Percentiles rank a stretch among this genome's conserved stretches.
Evolutionary conservation across 768 basidiomycete genomes (phyloP).

Genomic region (Hericium rajendrae): DNA sequence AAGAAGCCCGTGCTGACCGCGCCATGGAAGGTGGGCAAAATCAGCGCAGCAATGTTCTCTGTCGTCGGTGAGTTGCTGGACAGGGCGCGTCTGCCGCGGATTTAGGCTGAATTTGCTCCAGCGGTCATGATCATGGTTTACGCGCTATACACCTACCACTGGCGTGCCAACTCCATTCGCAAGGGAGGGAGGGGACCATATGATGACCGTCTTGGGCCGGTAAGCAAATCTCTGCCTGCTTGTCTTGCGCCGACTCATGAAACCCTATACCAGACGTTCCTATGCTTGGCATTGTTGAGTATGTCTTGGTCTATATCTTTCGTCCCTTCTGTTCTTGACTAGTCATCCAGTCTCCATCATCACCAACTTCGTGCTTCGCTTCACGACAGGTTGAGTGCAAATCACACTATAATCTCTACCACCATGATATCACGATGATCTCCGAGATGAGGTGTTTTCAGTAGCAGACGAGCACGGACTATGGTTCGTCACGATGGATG

Average conservation of each 20-base stretch:
- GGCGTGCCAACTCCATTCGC: constrained; percentile 90
- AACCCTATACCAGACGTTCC: constrained; percentile 47
- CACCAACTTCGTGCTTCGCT: constrained; percentile 79
- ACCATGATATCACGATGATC: no score
- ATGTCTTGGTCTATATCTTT: constrained; percentile 15
- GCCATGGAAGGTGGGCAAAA: constrained; percentile 69
- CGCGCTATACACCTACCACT: constrained; percentile 91
- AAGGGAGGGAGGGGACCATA: constrained; percentile 89
- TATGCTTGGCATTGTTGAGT: constrained; percentile 79
- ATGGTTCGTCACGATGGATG: no score
- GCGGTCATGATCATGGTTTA: constrained; percentile 98
- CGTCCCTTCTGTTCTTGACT: neutral
- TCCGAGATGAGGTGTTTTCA: no score
- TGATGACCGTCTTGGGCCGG: constrained; percentile 91
- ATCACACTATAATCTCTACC: no score
- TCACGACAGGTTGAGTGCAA: constrained; percentile 28
- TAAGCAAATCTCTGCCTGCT: constrained; percentile 35
- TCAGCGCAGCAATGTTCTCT: constrained; percentile 95
- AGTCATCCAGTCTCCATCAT: constrained; percentile 58
- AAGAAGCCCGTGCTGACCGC: neutral
- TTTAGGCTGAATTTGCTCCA: constrained; percentile 20
- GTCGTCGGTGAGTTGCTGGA: constrained; percentile 59
- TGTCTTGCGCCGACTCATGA: constrained; percentile 6
- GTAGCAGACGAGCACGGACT: no score
- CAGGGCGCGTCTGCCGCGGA: neutral